These are phyloP conservation scores for Stipa capillata DNA, from an alignment of 176 grass and related monocot genomes.

Conservation along the genomic window DNA sequence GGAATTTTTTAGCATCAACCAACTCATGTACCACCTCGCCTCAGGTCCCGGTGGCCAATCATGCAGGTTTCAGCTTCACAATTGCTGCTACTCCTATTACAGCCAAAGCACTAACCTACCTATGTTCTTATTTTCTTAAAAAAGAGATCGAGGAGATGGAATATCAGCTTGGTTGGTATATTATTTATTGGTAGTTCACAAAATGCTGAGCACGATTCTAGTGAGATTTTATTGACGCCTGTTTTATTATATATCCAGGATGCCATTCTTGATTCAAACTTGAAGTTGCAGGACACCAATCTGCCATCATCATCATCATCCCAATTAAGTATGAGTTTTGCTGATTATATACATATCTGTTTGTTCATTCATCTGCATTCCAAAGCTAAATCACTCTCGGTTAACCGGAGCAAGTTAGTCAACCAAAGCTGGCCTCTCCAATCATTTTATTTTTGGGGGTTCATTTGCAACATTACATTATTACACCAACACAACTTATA, in stretches of 20 bases:
- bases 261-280: neutral
- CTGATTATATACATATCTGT: neutral
- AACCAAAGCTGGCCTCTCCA: neutral
- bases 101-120: neutral
- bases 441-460: too few relatives aligned
- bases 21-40: too few relatives aligned
- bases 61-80: neutral
- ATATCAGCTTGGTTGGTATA: neutral
- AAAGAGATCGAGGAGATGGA: neutral
- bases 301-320: neutral
- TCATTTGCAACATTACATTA: neutral
- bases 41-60: neutral
- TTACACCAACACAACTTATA: too few relatives aligned
- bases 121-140: too few relatives aligned
- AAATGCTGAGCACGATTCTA: neutral
- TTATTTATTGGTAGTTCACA: neutral
- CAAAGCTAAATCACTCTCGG: neutral
- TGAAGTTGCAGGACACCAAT: neutral
- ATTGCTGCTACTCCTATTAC: neutral
- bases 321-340: too few relatives aligned
- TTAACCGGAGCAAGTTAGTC: neutral
- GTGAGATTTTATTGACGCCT: neutral
- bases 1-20: too few relatives aligned
- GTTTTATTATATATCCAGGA: neutral
- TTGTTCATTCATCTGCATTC: neutral